A percentile compares a stretch with the other conserved stretches of the same genome.
Conservation (phyloP, 495 filamentous ascomycete genomes). For the Pseudoneurospora amorphoporcata region DNA sequence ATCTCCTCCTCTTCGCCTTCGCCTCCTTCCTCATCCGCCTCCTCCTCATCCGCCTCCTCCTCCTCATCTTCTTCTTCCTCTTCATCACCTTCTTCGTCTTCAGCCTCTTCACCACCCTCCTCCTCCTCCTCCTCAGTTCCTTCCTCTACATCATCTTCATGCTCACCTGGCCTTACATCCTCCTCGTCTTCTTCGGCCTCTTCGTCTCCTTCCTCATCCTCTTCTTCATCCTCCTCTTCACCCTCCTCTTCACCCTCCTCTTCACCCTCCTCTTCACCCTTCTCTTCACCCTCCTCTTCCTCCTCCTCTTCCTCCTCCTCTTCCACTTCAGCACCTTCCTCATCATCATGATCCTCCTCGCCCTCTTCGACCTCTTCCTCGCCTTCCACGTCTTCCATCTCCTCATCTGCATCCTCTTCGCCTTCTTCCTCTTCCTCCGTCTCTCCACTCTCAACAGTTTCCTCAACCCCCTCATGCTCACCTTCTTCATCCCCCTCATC, state of each 20-base stretch:
- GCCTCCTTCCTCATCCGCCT: not conserved
- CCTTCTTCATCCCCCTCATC: conserved; percentile 10
- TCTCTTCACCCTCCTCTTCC: not conserved
- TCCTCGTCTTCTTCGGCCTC: not conserved
- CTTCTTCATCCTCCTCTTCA: not conserved
- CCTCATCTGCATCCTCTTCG: conserved; percentile 10
- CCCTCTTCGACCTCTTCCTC: conserved; percentile 10
- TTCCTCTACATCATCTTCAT: not conserved
- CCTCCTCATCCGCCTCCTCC: conserved; percentile 6
- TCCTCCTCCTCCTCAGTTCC: conserved; percentile 6
- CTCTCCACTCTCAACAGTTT: conserved; percentile 12
- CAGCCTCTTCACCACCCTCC: not conserved
- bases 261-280: not conserved
- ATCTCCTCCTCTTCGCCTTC: conserved; percentile 5
- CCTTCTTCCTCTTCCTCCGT: conserved; percentile 8
- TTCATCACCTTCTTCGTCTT: not conserved
- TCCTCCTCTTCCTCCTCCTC: not conserved
- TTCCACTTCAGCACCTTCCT: not conserved
- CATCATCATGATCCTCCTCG: not conserved
- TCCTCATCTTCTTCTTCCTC: not conserved
- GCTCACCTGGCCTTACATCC: not conserved
- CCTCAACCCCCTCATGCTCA: conserved; percentile 20
- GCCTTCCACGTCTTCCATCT: conserved; percentile 11
- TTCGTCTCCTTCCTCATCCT: not conserved
- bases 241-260: not conserved